Percentiles rank a stretch among this genome's conserved stretches.
Evolutionary conservation across 2,329 filamentous ascomycete genomes (phyloP).

Genomic region (Trichoderma sp.): DNA sequence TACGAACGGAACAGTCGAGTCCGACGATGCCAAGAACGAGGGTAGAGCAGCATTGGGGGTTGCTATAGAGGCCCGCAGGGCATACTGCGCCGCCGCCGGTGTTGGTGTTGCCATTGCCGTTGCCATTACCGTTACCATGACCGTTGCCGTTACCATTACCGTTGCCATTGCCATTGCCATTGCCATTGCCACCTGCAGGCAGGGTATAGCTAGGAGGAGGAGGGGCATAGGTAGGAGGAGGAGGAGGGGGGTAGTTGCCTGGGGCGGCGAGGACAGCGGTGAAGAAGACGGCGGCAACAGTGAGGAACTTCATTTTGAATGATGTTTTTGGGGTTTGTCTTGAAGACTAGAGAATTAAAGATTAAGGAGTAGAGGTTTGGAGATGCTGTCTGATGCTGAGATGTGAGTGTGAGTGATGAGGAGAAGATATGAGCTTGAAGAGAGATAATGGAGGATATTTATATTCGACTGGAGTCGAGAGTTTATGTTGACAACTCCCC

Average conservation of each 20-base stretch:
- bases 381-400: neutral
- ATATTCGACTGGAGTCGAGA: neutral
- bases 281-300: constrained; percentile 18
- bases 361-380: neutral
- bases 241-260: neutral
- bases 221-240: neutral
- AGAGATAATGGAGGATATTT: constrained; percentile 7
- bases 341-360: neutral
- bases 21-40: constrained; percentile 2
- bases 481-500: neutral
- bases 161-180: neutral
- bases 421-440: neutral
- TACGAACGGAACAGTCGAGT: constrained; percentile 19
- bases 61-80: constrained; percentile 1
- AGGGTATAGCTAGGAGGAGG: neutral
- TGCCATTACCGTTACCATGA: no score
- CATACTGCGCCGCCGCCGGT: neutral
- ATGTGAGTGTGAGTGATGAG: neutral
- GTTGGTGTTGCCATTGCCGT: no score
- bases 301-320: constrained; percentile 22
- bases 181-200: neutral
- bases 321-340: neutral
- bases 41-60: constrained; percentile 18
- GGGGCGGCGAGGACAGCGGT: constrained; percentile 12
- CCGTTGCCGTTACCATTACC: neutral